Evolutionary conservation across 495 filamentous ascomycete species (phyloP).

Genomic region (Darksidea phi): DNA sequence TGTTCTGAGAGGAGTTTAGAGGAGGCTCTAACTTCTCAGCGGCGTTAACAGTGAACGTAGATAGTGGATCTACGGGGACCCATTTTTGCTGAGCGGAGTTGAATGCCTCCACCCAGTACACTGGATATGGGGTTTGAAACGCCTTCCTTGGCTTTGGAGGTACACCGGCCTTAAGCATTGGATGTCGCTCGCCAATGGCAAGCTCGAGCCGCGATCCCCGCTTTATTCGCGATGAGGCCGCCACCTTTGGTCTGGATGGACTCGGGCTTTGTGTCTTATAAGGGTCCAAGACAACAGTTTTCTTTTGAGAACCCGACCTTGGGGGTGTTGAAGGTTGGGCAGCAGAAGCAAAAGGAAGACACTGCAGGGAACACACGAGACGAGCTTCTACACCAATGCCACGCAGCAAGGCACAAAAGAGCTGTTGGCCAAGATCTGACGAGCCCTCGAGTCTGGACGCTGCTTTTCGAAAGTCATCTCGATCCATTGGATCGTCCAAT

Average conservation of each 20-base stretch:
- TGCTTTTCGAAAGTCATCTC: conserved; percentile 66
- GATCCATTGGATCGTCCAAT: conserved; percentile 53
- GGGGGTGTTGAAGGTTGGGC: conserved; percentile 48
- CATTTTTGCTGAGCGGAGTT: conserved; percentile 83
- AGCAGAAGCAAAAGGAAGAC: conserved; percentile 67
- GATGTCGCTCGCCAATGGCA: conserved; percentile 11
- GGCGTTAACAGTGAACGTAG: conserved; percentile 72
- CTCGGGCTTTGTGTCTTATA: conserved; percentile 36
- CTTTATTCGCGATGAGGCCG: conserved; percentile 25
- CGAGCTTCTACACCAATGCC: conserved; percentile 75
- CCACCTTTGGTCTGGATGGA: conserved; percentile 40
- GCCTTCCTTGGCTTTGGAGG: conserved; percentile 40
- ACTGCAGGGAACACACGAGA: conserved; percentile 88
- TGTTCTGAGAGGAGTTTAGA: conserved; percentile 66
- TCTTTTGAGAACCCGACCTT: conserved; percentile 46
- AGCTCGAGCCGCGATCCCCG: conserved; percentile 26
- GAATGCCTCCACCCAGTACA: conserved; percentile 94
- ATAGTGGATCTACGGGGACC: conserved; percentile 82
- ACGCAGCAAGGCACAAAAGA: conserved; percentile 85
- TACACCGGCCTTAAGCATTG: conserved; percentile 10
- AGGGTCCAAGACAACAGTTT: conserved; percentile 43
- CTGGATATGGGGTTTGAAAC: conserved; percentile 66
- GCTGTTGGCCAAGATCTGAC: conserved; percentile 82
- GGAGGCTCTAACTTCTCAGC: conserved; percentile 79
- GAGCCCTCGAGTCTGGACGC: conserved; percentile 69